Percentiles rank a stretch among this genome's conserved stretches.
These are phyloP conservation scores for Xylaria digitata DNA, from an alignment of 2,329 filamentous ascomycete genomes.

Conservation along the genomic window DNA sequence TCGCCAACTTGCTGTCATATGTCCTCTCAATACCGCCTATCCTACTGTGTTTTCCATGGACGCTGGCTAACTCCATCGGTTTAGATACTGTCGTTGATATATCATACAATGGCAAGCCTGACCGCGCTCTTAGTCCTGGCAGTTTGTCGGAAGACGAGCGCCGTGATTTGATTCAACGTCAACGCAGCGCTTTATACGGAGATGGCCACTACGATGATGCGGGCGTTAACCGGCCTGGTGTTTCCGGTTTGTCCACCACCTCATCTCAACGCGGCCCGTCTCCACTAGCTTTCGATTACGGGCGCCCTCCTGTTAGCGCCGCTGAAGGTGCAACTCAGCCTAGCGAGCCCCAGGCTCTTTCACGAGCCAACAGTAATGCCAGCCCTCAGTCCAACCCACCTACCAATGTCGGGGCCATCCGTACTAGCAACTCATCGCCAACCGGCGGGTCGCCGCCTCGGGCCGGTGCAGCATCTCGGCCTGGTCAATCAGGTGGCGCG, in stretches of 20 bases:
- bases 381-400: slow-evolving; percentile 79
- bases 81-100: slow-evolving; percentile 65
- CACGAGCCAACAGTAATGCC: slow-evolving; percentile 84
- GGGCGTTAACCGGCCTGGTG: slow-evolving; percentile 70
- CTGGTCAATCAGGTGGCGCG: slow-evolving; percentile 66
- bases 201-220: slow-evolving; percentile 77
- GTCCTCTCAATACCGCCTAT: slow-evolving; percentile 40
- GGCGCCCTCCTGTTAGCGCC: slow-evolving; percentile 55
- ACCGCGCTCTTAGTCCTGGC: slow-evolving; percentile 85
- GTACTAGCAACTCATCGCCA: slow-evolving; percentile 86
- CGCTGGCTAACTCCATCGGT: slow-evolving; percentile 54
- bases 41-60: slow-evolving; percentile 36
- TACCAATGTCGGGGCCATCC: slow-evolving; percentile 71
- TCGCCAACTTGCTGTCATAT: slow-evolving; percentile 41
- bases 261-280: slow-evolving; percentile 79
- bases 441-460: slow-evolving; percentile 82
- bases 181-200: slow-evolving; percentile 93
- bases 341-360: slow-evolving; percentile 64
- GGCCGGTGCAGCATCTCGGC: slow-evolving; percentile 68
- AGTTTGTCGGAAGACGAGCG: slow-evolving; percentile 94
- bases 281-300: slow-evolving; percentile 79
- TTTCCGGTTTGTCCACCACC: slow-evolving; percentile 72
- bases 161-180: slow-evolving; percentile 93
- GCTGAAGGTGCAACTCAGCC: slow-evolving; percentile 57
- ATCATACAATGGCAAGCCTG: slow-evolving; percentile 73